These are phyloP conservation scores for Epithele typhae DNA, from an alignment of 768 basidiomycete species.

Conservation along the genomic window DNA sequence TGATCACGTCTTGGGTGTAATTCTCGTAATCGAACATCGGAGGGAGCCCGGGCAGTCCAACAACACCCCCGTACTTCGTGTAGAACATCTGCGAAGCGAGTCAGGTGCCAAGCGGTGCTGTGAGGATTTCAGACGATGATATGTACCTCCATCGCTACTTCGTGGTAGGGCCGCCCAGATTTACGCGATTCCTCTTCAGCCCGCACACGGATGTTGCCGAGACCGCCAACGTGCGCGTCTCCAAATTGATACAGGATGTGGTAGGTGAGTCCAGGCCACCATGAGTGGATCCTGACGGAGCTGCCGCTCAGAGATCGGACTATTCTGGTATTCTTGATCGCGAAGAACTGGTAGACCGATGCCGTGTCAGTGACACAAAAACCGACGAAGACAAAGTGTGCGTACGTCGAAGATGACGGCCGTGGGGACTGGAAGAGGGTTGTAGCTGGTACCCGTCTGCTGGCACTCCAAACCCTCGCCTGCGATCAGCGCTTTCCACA, in stretches of 20 bases:
- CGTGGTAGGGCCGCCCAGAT: slow-evolving; percentile 1
- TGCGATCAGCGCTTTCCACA: neutral
- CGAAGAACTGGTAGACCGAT: slow-evolving; percentile 7
- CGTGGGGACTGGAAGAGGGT: slow-evolving; percentile 1
- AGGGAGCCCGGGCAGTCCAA: slow-evolving; percentile 1
- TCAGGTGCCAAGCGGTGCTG: too few relatives aligned
- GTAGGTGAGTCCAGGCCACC: slow-evolving; percentile 2
- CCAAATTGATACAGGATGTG: slow-evolving; percentile 4
- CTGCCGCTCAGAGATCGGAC: slow-evolving; percentile 1
- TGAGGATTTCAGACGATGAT: too few relatives aligned
- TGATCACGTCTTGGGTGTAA: neutral
- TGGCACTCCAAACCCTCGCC: neutral
- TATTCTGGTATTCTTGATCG: neutral
- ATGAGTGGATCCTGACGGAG: slow-evolving; percentile 1
- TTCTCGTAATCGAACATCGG: slow-evolving; percentile 9
- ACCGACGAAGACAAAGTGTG: neutral
- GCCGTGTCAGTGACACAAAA: too few relatives aligned
- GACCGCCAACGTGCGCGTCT: slow-evolving; percentile 3
- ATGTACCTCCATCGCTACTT: slow-evolving; percentile 4
- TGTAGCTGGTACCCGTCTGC: neutral
- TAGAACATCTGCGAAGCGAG: too few relatives aligned
- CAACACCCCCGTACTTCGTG: neutral
- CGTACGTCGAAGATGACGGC: slow-evolving; percentile 6
- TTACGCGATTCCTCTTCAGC: slow-evolving; percentile 4
- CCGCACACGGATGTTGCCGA: slow-evolving; percentile 5